A percentile compares a stretch with the other conserved stretches of the same genome.
phyloP scores from a whole-genome alignment of 371 early-diverging fungal species.

The Coemansia sp. region DNA sequence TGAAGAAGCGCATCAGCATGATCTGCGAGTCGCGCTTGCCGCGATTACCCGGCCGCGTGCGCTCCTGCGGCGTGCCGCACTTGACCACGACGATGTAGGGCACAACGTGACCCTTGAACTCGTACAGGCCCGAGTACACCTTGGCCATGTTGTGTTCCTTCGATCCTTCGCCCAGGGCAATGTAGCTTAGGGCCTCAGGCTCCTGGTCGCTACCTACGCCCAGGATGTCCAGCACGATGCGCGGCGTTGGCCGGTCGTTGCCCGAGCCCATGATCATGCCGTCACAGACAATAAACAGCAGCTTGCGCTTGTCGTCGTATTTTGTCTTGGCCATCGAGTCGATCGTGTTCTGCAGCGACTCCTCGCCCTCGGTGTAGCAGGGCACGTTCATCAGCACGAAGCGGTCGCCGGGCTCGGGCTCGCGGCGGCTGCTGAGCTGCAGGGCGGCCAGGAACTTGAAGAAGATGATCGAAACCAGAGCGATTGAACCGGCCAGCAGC shows the following conservation, averaged over 20 bases:
- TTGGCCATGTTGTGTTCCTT: slow-evolving; percentile 95
- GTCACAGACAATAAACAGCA: slow-evolving; percentile 90
- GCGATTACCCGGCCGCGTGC: slow-evolving; percentile 92
- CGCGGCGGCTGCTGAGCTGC: slow-evolving; percentile 70
- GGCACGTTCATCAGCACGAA: slow-evolving; percentile 88
- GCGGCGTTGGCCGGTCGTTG: slow-evolving; percentile 96
- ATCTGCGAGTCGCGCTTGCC: slow-evolving; percentile 99
- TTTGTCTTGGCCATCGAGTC: slow-evolving; percentile 88
- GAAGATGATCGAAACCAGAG: slow-evolving; percentile 79
- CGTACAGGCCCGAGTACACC: slow-evolving; percentile 97
- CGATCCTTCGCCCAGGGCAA: slow-evolving; percentile 88
- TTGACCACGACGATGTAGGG: slow-evolving; percentile 96
- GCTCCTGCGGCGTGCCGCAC: slow-evolving; percentile 80
- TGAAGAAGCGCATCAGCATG: slow-evolving; percentile 97
- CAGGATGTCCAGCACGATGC: slow-evolving; percentile 93
- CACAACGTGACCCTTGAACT: slow-evolving; percentile 73
- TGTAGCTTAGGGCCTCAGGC: slow-evolving; percentile 81
- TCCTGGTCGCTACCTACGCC: slow-evolving; percentile 68
- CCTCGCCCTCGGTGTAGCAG: slow-evolving; percentile 95
- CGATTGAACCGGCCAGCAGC: slow-evolving; percentile 70
- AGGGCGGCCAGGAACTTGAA: slow-evolving; percentile 91
- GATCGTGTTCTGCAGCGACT: slow-evolving; percentile 85
- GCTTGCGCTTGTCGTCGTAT: slow-evolving; percentile 94
- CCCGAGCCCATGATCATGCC: slow-evolving; percentile 96
- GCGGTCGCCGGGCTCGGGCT: slow-evolving; percentile 83